Evolutionary conservation across 805 yeast species (phyloP).

Genomic region (Candida qinlingensis): DNA sequence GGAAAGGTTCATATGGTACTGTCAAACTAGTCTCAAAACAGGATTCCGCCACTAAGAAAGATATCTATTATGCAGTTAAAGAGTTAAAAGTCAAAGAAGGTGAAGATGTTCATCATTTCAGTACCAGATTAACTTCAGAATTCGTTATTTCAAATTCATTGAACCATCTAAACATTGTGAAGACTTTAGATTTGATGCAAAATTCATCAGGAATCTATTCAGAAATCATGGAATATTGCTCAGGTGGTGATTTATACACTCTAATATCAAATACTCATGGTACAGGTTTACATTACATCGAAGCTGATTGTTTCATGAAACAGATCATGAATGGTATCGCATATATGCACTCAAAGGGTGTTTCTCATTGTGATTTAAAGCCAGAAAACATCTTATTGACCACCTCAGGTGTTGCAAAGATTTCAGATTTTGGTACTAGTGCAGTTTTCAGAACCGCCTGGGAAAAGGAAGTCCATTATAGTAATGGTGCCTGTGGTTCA

Average conservation of each 20-base stretch:
- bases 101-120: constrained; percentile 92
- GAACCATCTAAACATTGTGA: constrained; percentile 70
- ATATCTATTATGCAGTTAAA: constrained; percentile 90
- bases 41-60: constrained; percentile 69
- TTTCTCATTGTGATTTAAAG: constrained; percentile 89
- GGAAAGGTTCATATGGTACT: constrained; percentile 98
- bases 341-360: constrained; percentile 87
- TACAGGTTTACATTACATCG: constrained; percentile 50
- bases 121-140: constrained; percentile 88
- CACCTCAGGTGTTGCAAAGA: constrained; percentile 57
- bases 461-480: constrained; percentile 67
- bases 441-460: constrained; percentile 88
- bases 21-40: constrained; percentile 89
- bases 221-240: constrained; percentile 94
- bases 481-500: constrained; percentile 78
- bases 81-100: constrained; percentile 96
- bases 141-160: constrained; percentile 80
- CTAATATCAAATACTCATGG: constrained; percentile 48
- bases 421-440: constrained; percentile 87
- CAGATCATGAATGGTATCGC: constrained; percentile 78
- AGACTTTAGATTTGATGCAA: constrained; percentile 75
- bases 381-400: constrained; percentile 80
- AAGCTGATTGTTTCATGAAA: constrained; percentile 86
- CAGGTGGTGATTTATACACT: constrained; percentile 76
- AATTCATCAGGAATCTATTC: constrained; percentile 67